These are phyloP conservation scores for Mitragyna speciosa DNA, from an alignment of 257 asterid species.

Conservation along the genomic window DNA sequence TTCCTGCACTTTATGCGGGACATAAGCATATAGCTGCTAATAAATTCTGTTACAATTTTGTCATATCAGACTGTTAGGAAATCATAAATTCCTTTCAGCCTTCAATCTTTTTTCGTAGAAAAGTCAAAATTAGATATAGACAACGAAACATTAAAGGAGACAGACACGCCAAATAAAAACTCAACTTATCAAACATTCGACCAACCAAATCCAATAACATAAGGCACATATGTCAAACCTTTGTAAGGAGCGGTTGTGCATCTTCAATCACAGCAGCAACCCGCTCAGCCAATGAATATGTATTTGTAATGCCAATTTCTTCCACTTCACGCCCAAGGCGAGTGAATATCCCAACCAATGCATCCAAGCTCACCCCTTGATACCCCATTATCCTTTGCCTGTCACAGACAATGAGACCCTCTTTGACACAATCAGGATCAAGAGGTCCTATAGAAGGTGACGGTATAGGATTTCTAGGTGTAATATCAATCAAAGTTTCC, in stretches of 20 bases:
- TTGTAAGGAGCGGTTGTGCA: conserved; percentile 76
- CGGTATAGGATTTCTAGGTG: conserved; percentile 87
- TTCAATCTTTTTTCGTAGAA: background rate
- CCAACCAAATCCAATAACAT: conserved; percentile 12
- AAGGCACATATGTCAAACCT: conserved; percentile 58
- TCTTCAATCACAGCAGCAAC: conserved; percentile 76
- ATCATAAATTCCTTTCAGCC: background rate
- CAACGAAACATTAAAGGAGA: background rate
- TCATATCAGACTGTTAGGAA: background rate
- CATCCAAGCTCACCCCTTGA: conserved; percentile 98
- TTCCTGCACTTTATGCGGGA: background rate
- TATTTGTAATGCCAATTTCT: conserved; percentile 71
- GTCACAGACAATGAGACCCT: conserved; percentile 90
- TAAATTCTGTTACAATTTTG: background rate
- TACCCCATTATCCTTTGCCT: conserved; percentile 76
- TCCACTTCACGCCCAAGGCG: conserved; percentile 95
- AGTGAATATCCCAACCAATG: conserved; percentile 91
- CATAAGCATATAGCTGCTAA: background rate
- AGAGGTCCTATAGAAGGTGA: conserved; percentile 82
- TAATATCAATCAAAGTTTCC: conserved; percentile 95
- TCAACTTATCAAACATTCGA: background rate
- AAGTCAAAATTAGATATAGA: background rate
- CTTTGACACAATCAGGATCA: conserved; percentile 64
- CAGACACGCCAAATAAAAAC: background rate
- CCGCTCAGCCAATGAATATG: conserved; percentile 71